Evolutionary conservation across 1,284 basidiomycete genomes (phyloP), one percentile per base, ranked within the genome.

Genomic region (Cryptococcus floricola): DNA sequence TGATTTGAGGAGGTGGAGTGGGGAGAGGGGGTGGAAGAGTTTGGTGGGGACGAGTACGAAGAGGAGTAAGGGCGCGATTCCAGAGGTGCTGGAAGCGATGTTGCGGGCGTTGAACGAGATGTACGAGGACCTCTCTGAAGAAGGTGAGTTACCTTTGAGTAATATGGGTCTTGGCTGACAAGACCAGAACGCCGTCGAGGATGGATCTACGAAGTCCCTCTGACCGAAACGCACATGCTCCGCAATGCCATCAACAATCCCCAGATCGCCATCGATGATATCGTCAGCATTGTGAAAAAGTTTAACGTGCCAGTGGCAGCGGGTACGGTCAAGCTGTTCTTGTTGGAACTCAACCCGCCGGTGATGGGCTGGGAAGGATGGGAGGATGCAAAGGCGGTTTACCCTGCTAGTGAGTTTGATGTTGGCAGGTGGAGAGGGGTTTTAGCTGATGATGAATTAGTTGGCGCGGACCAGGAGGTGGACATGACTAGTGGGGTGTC

Each of bases 201-300:
- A 1, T 97, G 93, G 94, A 89, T 97, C 59, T 95, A 96, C 64
- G 81, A 83, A 59, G 89, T 94, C 2, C 90, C 92, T 1, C 81
- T 97, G 23, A 79, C 83, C 4, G 84, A 86, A 31, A 82, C 87
- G 5, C 93, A 96, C 68, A 86, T 87, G 61, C 83, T 96, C 10
- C 85, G 93, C 58, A 87, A 89, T 70, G 82, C 82, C 2, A 80
- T 96, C 58, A 93, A 95, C 69, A 83, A 82, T 23, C 76, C 90
- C 12, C 83, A 84, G 5, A 78, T 83, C 18, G 84, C 84, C 8
- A 81, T 85, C 50, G 80, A 85, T 13, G 71, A 73, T 23, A 84
- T 91, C 59, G 79, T 86, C 3, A 67, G 78, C 0, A 86, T 87
- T 39, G 68, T 91, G 54, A 80, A 93, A 39, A 85, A 86, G 63